Evolutionary conservation across 2,329 filamentous ascomycete genomes (phyloP).

Genomic region (Scortechinia acanthostroma): DNA sequence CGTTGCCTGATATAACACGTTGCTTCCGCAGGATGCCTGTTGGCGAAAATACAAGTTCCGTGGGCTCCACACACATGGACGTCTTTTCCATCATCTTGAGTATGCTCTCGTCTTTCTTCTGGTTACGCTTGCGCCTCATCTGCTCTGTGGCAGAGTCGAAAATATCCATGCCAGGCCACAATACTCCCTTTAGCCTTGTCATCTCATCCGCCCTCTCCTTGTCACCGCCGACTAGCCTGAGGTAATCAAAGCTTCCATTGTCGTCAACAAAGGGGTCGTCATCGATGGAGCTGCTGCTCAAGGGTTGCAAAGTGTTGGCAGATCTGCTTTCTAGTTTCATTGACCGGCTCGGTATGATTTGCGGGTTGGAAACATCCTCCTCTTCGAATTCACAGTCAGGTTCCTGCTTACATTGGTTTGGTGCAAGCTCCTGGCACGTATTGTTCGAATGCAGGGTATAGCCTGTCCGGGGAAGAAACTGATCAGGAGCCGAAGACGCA

Average conservation of each 20-base stretch:
- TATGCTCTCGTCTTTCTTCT: constrained; percentile 36
- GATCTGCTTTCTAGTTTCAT: neutral
- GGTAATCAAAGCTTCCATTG: neutral
- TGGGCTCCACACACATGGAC: constrained; percentile 31
- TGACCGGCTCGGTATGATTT: no score
- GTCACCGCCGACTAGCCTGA: constrained; percentile 7
- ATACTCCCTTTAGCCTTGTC: constrained; percentile 31
- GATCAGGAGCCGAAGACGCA: no score
- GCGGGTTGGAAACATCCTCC: neutral
- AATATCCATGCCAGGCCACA: constrained; percentile 40
- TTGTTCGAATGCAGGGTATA: no score
- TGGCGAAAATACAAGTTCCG: constrained; percentile 34
- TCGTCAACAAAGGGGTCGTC: neutral
- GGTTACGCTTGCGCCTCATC: constrained; percentile 37
- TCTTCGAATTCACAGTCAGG: neutral
- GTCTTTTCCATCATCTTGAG: constrained; percentile 33
- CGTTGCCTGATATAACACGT: constrained; percentile 34
- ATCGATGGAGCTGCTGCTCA: neutral
- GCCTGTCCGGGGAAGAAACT: no score
- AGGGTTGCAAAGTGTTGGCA: neutral
- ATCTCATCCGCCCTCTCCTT: constrained; percentile 23
- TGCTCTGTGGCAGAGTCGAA: constrained; percentile 39
- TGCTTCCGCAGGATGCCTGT: constrained; percentile 28
- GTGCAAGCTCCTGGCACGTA: no score
- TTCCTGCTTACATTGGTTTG: no score